A percentile compares a stretch with the other conserved stretches of the same genome.
Conservation (phyloP, 805 yeast species). For the Lipomyces lipofer region DNA sequence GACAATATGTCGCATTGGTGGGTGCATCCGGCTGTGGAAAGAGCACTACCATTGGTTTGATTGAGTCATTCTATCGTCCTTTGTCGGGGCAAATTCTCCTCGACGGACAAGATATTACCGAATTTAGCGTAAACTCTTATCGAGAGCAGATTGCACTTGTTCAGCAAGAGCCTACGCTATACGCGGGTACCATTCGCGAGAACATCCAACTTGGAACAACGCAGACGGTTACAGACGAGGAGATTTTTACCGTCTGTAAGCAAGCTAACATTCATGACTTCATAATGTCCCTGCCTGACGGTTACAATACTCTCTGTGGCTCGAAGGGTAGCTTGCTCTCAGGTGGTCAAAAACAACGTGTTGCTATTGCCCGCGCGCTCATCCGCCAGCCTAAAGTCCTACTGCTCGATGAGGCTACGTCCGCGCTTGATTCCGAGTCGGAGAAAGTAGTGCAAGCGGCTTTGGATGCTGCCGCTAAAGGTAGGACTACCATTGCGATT, state of each 20-base stretch:
- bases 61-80: conserved; percentile 60
- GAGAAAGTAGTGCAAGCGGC: conserved; percentile 68
- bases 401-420: conserved; percentile 59
- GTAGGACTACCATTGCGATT: conserved; percentile 70
- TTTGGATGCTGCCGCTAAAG: conserved; percentile 55
- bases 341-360: conserved; percentile 66
- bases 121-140: conserved; percentile 57
- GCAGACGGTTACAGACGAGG: conserved; percentile 40
- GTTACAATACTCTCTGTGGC: conserved; percentile 53
- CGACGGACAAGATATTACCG: conserved; percentile 79
- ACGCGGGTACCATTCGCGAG: conserved; percentile 77
- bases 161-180: conserved; percentile 58
- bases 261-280: conserved; percentile 56
- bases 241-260: conserved; percentile 45
- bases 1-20: conserved; percentile 82
- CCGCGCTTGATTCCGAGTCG: conserved; percentile 57
- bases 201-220: conserved; percentile 53
- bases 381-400: conserved; percentile 56
- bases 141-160: conserved; percentile 58
- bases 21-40: conserved; percentile 72
- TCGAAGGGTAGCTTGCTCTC: conserved; percentile 52
- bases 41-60: conserved; percentile 49
- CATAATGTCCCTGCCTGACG: conserved; percentile 53
- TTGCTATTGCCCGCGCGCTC: conserved; percentile 63
- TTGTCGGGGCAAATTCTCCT: conserved; percentile 52